A percentile compares a stretch with the other conserved stretches of the same genome.
phyloP scores from a whole-genome alignment of 1,284 basidiomycete genomes.

The Trichosporon coremiiforme region DNA sequence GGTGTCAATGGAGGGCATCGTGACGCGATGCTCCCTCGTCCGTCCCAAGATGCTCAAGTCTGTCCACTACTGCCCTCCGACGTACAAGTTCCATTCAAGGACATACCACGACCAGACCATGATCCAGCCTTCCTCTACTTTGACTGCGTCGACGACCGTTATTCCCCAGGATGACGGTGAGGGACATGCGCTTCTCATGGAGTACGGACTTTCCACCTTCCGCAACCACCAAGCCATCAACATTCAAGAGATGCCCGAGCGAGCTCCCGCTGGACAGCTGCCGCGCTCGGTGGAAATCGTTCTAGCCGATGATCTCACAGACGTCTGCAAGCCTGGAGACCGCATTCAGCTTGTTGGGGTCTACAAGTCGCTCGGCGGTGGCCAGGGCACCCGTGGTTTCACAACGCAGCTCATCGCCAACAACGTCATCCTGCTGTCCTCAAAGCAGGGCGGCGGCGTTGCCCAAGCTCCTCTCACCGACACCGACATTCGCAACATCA shows the following conservation, averaged over 20 bases:
- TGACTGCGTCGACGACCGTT: slow-evolving; percentile 72
- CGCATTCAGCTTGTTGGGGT: slow-evolving; percentile 95
- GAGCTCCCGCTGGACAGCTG: slow-evolving; percentile 94
- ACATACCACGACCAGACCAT: slow-evolving; percentile 92
- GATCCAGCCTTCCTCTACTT: slow-evolving; percentile 64
- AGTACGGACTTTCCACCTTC: slow-evolving; percentile 91
- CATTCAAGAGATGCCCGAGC: slow-evolving; percentile 99
- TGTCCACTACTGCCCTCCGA: slow-evolving; percentile 90
- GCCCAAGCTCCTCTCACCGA: slow-evolving; percentile 91
- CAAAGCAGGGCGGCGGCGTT: slow-evolving; percentile 93
- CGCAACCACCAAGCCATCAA: slow-evolving; percentile 96
- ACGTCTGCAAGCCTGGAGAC: slow-evolving; percentile 96
- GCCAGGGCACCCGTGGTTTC: slow-evolving; percentile 80
- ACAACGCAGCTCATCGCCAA: slow-evolving; percentile 94
- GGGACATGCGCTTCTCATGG: slow-evolving; percentile 82
- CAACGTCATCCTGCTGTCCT: slow-evolving; percentile 93
- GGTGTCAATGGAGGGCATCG: slow-evolving; percentile 97
- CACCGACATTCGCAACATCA: slow-evolving; percentile 94
- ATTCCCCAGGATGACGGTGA: slow-evolving; percentile 91
- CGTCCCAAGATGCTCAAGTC: slow-evolving; percentile 98
- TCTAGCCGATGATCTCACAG: slow-evolving; percentile 94
- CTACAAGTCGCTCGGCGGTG: slow-evolving; percentile 88
- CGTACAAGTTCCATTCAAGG: slow-evolving; percentile 79
- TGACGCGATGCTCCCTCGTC: slow-evolving; percentile 96
- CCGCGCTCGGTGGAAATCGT: slow-evolving; percentile 95